A percentile compares a stretch with the other conserved stretches of the same genome.
Conservation (phyloP, 2,329 filamentous ascomycete genomes). For the Fusarium lyarnte region DNA sequence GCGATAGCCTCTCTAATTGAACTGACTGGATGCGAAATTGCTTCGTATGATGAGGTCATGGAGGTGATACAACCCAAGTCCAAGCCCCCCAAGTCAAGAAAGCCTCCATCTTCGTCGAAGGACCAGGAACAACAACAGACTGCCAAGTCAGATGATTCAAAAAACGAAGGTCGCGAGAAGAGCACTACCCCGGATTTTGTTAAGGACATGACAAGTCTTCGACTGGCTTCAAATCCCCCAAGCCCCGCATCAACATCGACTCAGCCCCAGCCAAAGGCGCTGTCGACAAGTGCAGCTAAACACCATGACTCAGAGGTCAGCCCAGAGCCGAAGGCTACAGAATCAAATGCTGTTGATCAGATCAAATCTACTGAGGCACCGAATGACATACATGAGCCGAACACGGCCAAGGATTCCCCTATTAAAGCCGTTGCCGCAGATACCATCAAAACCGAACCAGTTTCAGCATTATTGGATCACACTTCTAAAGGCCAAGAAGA, state of each 20-base stretch:
- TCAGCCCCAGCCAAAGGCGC: constrained; percentile 36
- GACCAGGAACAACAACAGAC: constrained; percentile 14
- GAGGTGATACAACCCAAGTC: constrained; percentile 39
- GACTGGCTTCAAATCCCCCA: constrained; percentile 43
- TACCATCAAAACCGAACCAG: not conserved
- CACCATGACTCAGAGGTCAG: constrained; percentile 20
- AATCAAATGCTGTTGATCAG: constrained; percentile 19
- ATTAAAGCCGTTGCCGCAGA: constrained; percentile 16
- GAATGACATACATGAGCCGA: not conserved
- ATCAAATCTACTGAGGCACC: not conserved
- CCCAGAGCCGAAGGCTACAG: constrained; percentile 23
- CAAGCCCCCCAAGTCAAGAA: constrained; percentile 16
- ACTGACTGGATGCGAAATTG: constrained; percentile 76
- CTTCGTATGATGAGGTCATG: constrained; percentile 69
- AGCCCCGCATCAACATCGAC: constrained; percentile 26
- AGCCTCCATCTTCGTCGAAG: constrained; percentile 10
- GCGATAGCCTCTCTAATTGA: constrained; percentile 77
- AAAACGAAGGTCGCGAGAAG: constrained; percentile 31
- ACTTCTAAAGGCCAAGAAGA: not conserved
- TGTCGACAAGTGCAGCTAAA: constrained; percentile 29
- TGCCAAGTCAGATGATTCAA: not conserved
- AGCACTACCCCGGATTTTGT: constrained; percentile 45
- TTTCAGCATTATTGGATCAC: not conserved
- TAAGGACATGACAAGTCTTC: constrained; percentile 46
- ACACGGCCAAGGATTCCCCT: not conserved